Evolutionary conservation across 2,329 filamentous ascomycete species (phyloP).

Genomic region (Chalaropsis ovoidea): DNA sequence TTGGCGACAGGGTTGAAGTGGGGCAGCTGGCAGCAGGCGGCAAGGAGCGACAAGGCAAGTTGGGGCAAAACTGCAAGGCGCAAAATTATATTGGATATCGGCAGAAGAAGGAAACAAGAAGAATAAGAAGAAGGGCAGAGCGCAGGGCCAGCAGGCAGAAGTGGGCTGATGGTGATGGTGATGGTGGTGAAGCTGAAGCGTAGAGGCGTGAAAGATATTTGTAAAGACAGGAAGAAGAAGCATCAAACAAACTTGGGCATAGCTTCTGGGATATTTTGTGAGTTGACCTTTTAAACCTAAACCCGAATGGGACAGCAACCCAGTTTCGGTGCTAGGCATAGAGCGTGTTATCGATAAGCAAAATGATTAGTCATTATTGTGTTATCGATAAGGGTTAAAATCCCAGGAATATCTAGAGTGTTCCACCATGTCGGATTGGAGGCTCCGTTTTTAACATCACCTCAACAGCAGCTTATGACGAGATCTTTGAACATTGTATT

Average conservation of each 20-base stretch:
- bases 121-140: too few species aligned
- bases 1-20: neutral
- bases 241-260: neutral
- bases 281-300: neutral
- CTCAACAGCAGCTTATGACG: neutral
- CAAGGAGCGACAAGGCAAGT: neutral
- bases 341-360: neutral
- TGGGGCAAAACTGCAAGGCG: neutral
- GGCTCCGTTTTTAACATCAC: neutral
- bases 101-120: too few species aligned
- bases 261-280: neutral
- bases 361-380: neutral
- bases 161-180: neutral
- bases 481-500: neutral
- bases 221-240: neutral
- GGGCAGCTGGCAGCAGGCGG: neutral
- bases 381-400: constrained; percentile 7
- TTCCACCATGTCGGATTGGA: neutral
- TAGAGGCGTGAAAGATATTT: neutral
- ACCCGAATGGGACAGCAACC: neutral
- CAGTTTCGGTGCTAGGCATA: neutral
- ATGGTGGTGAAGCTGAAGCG: neutral
- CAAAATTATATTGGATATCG: too few species aligned
- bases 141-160: too few species aligned
- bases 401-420: neutral